Evolutionary conservation across 2,329 filamentous ascomycete species (phyloP), one percentile per base, ranked within the genome.

Genomic region (Hymenoscyphus occultus): DNA sequence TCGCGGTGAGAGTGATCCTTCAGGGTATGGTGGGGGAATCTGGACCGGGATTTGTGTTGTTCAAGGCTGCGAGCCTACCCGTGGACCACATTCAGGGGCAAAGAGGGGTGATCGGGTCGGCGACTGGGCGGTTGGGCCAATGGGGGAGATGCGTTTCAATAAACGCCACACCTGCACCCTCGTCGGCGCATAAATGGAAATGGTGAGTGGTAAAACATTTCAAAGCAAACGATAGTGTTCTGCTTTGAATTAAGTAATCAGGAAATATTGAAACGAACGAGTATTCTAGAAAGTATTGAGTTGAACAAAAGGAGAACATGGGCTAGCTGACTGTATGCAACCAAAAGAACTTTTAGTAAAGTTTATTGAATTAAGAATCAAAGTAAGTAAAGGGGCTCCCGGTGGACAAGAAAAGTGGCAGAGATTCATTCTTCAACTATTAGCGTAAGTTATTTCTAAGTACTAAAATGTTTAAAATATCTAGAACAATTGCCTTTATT

Each of bases 31-130:
- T 62, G 60, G 65, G 57, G 61, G 62, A 45, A 58, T 39, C 32
- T 45, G 35, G 54, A 28, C 56, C 19, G 40, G 60, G 64, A 65
- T 66, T 65, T 60, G 63, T 63, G 35, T 35, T 35, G 35, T 35
- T 35, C 35, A 35, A 10, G 35, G 5, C 35, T 35, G 35, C 35
- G 35, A 65, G 62, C 48, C 48, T 54, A 54, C n/a, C n/a, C n/a
- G n/a, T n/a, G n/a, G n/a, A n/a, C 45, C 45, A 51, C n/a, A 51
- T 10, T 42, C 48, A 64, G 60, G 62, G 59, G 59, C 59, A 48
- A 61, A 31, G 59, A 67, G 54, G 63, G 64, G 60, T 22, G 59
- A 67, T 42, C 60, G 64, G 60, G 16, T 22, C 22, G 48, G 19
- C 19, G 35, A 35, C 6, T 28, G 19, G 22, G 9, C 28, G 28